phyloP scores from a whole-genome alignment of 257 asterid species.

The Solanum ossicruentum region DNA sequence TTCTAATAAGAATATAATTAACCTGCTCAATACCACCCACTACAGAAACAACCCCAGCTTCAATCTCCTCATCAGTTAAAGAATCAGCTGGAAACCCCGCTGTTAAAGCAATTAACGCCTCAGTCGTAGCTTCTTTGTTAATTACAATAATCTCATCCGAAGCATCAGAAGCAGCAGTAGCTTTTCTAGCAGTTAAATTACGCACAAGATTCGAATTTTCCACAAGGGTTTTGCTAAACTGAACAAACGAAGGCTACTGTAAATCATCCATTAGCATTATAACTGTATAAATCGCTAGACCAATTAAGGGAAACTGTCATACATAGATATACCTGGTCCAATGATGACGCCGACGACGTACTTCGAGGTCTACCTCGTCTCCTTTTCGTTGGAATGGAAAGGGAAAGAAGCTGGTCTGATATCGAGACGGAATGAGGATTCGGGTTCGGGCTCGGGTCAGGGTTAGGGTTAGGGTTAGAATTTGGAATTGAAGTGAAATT shows the following conservation, averaged over 20 bases:
- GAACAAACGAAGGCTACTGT: background rate
- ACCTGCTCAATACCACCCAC: slow-evolving; percentile 97
- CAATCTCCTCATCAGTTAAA: slow-evolving; percentile 85
- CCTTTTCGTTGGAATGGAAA: slow-evolving; percentile 52
- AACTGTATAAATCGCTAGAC: slow-evolving; percentile 2
- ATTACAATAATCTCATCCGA: slow-evolving; percentile 91
- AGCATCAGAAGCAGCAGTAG: slow-evolving; percentile 29
- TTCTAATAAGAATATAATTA: slow-evolving; percentile 73
- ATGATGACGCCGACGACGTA: slow-evolving; percentile 13
- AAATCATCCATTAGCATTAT: background rate
- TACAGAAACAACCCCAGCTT: slow-evolving; percentile 68
- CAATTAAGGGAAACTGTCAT: slow-evolving; percentile 6
- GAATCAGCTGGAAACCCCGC: slow-evolving; percentile 95
- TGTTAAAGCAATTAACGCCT: slow-evolving; percentile 80
- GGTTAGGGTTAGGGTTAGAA: slow-evolving; percentile 10
- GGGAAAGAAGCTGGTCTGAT: slow-evolving; percentile 13
- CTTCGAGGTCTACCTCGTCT: slow-evolving; percentile 73
- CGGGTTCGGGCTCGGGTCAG: slow-evolving; percentile 7
- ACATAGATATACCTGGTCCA: slow-evolving; percentile 28
- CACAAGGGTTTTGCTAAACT: background rate
- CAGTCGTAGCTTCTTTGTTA: slow-evolving; percentile 76
- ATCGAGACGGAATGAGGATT: slow-evolving; percentile 2
- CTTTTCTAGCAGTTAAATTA: slow-evolving; percentile 13
- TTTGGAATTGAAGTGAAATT: slow-evolving; percentile 12
- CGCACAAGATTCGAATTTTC: background rate